Conservation (phyloP, 2,329 filamentous ascomycete genomes). For the Pseudocercospora ulei region DNA sequence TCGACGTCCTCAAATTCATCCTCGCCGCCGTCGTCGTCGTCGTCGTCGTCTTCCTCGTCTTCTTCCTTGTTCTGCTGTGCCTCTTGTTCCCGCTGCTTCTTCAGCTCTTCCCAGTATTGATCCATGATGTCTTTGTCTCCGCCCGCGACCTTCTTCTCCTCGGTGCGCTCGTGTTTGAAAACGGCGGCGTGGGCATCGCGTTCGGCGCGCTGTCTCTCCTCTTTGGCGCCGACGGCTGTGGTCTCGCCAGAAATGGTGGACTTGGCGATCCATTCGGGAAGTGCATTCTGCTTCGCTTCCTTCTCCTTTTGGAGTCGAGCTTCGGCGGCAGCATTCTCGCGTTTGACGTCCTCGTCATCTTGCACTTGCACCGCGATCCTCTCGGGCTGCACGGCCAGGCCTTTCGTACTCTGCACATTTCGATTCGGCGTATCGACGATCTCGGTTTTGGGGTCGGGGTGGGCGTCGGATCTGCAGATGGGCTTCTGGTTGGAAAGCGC, state of each 20-base stretch:
- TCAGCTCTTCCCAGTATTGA: slow-evolving; percentile 58
- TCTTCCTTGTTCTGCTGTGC: slow-evolving; percentile 42
- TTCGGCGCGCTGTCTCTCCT: slow-evolving; percentile 36
- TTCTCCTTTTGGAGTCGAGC: slow-evolving; percentile 28
- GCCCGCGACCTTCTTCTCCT: slow-evolving; percentile 31
- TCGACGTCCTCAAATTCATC: slow-evolving; percentile 49
- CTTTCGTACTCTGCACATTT: slow-evolving; percentile 31
- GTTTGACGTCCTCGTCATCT: slow-evolving; percentile 32
- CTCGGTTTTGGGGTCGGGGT: slow-evolving; percentile 47
- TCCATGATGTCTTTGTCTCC: slow-evolving; percentile 51
- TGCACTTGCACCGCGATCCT: slow-evolving; percentile 33
- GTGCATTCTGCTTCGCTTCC: slow-evolving; percentile 33
- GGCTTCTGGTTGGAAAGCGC: slow-evolving; percentile 55
- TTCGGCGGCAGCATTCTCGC: slow-evolving; percentile 30
- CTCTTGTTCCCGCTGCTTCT: slow-evolving; percentile 48
- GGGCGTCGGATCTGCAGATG: slow-evolving; percentile 55
- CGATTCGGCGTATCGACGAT: slow-evolving; percentile 31
- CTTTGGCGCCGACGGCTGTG: slow-evolving; percentile 39
- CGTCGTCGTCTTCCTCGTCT: slow-evolving; percentile 45
- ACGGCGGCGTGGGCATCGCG: slow-evolving; percentile 34
- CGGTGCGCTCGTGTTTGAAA: slow-evolving; percentile 41
- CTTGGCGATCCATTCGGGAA: slow-evolving; percentile 34
- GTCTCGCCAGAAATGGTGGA: slow-evolving; percentile 35
- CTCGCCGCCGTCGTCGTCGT: slow-evolving; percentile 42
- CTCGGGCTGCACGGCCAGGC: slow-evolving; percentile 32